phyloP scores from a whole-genome alignment of 2,329 filamentous ascomycete species.

The Colletotrichum musae region DNA sequence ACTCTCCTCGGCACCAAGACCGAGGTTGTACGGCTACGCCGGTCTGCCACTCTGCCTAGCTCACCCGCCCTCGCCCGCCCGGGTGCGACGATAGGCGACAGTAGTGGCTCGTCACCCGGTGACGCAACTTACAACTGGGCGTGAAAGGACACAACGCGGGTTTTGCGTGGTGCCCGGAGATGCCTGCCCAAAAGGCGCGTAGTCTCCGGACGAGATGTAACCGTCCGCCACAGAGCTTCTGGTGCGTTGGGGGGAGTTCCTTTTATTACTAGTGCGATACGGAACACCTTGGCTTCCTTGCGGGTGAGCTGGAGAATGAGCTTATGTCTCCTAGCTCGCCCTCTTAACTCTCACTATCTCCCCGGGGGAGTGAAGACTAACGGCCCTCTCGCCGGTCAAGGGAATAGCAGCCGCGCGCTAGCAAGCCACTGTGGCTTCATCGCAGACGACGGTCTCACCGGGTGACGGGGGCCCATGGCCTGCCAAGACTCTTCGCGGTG shows the following conservation, averaged over 20 bases:
- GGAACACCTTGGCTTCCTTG: conserved; percentile 8
- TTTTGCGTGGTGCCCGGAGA: conserved; percentile 18
- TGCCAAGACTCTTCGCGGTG: background rate
- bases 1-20: too few relatives aligned
- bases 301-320: conserved; percentile 21
- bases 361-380: background rate
- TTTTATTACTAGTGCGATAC: conserved; percentile 7
- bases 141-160: background rate
- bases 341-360: background rate
- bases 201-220: conserved; percentile 13
- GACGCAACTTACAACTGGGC: background rate
- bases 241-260: background rate
- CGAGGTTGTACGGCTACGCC: too few relatives aligned
- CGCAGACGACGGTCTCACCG: conserved; percentile 14
- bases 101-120: background rate
- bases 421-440: conserved; percentile 29
- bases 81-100: too few relatives aligned
- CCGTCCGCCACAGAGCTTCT: background rate
- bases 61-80: too few relatives aligned
- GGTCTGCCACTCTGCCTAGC: too few relatives aligned
- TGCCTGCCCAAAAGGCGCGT: conserved; percentile 30
- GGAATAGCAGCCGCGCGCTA: conserved; percentile 14
- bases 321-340: conserved; percentile 24
- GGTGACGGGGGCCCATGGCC: background rate
- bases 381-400: conserved; percentile 10